Percentiles rank a stretch among this genome's conserved stretches.
Evolutionary conservation across 495 filamentous ascomycete genomes (phyloP).

Genomic region (Aspergillus haitiensis): DNA sequence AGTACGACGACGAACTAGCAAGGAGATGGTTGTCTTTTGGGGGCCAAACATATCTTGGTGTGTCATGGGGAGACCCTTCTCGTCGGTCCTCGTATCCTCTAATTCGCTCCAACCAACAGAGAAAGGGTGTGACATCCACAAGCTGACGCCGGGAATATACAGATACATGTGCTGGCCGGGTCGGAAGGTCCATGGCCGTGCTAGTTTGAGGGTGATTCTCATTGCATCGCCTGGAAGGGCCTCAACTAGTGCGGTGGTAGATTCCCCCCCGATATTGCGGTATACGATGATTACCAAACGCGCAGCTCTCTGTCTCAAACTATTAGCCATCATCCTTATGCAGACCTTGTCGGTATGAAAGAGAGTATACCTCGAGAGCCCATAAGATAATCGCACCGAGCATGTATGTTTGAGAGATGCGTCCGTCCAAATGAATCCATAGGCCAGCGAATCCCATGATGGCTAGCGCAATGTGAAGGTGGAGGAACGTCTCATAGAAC

Average conservation of each 20-base stretch:
- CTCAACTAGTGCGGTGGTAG: constrained; percentile 72
- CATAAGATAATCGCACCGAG: constrained; percentile 70
- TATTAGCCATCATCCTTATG: constrained; percentile 12
- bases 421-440: constrained; percentile 70
- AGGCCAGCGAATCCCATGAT: constrained; percentile 59
- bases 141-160: constrained; percentile 71
- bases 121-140: constrained; percentile 91
- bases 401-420: constrained; percentile 66
- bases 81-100: constrained; percentile 36
- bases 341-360: background rate
- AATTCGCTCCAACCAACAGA: constrained; percentile 81
- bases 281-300: constrained; percentile 69
- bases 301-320: constrained; percentile 45
- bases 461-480: constrained; percentile 73
- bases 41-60: constrained; percentile 35
- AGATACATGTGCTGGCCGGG: constrained; percentile 90
- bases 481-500: constrained; percentile 93
- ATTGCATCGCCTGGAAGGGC: constrained; percentile 78
- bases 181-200: constrained; percentile 70
- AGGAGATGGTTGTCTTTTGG: constrained; percentile 63
- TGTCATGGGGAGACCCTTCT: constrained; percentile 45
- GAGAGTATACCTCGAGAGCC: constrained; percentile 59
- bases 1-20: constrained; percentile 80
- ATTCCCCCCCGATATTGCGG: constrained; percentile 63
- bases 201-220: constrained; percentile 77